Evolutionary conservation across 441 rosid genomes (phyloP), one percentile per base, ranked within the genome.

Genomic region (Oxalis stricta): DNA sequence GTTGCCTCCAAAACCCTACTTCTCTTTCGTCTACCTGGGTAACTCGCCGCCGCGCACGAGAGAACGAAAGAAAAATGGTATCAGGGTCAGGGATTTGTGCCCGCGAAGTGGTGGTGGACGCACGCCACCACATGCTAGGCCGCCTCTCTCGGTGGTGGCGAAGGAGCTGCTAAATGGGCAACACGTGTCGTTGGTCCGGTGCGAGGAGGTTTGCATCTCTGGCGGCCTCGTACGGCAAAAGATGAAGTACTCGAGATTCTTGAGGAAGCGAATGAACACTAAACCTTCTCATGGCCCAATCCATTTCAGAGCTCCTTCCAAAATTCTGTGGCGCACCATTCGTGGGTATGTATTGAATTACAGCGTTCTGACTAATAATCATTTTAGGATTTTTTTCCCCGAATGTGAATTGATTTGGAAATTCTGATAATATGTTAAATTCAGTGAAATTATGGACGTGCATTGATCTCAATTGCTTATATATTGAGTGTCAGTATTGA

Each of bases 241-340:
- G 65, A 82, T 82, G 94, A 86, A 86, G 73, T 86, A 82, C 70
- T 38, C 82, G 84, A 52, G 96, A 52, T 86, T 85, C 55, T 71
- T 86, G 18, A 68, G 96, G 51, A 79, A 82, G 67, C 87, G 94
- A 19, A 86, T 86, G 96, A 86, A 82, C 73, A 86, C 96, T 16
- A 82, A 86, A 54, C 96, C 96, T 4, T 86, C 96, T 54, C 94
- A 86, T 18, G 96, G 96, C 18, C 94, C 96, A 44, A 79, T 85
- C 55, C 96, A 82, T 33, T 86, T 86, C 74, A 77, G 96, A 10
- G 80, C 84, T 33, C 96, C 96, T 8, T 62, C 94, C 15, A 86
- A 82, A 75, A 86, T 82, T 73, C 71, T 86, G 60, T 82, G 87
- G 96, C 84, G 94, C 13, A 86, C 94, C 5, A 66, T 86, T 34